These are phyloP conservation scores for Trichoderma pleuroti DNA, from an alignment of 2,329 filamentous ascomycete species.

Conservation along the genomic window DNA sequence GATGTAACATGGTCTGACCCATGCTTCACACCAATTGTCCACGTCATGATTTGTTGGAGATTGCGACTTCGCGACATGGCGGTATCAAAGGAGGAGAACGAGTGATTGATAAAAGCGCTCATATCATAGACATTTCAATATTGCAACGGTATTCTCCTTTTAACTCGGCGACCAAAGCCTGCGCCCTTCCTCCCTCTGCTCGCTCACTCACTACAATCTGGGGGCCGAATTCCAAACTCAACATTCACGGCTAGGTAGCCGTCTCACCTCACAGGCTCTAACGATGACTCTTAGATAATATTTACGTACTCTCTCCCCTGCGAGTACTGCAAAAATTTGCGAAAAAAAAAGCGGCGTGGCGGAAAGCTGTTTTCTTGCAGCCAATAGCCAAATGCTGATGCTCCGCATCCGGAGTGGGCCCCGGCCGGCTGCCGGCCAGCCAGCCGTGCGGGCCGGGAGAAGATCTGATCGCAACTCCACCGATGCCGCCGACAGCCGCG, in stretches of 20 bases:
- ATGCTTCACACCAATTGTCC: neutral
- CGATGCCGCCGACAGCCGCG: constrained; percentile 29
- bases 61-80: neutral
- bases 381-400: neutral
- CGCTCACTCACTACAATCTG: neutral
- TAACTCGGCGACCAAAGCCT: neutral
- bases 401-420: constrained; percentile 16
- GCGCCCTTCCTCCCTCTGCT: neutral
- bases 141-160: neutral
- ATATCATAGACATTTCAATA: neutral
- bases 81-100: too few relatives aligned
- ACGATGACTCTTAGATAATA: constrained; percentile 2
- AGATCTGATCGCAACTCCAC: constrained; percentile 12
- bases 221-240: neutral
- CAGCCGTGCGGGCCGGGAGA: constrained; percentile 13
- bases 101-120: neutral
- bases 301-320: neutral
- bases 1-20: neutral
- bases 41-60: neutral
- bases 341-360: constrained; percentile 15
- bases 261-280: neutral
- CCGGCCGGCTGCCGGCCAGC: constrained; percentile 22
- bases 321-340: neutral
- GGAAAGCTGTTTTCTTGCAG: neutral
- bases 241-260: neutral